Evolutionary conservation across 2,329 filamentous ascomycete species (phyloP).

Genomic region (Elsinoe fawcettii): DNA sequence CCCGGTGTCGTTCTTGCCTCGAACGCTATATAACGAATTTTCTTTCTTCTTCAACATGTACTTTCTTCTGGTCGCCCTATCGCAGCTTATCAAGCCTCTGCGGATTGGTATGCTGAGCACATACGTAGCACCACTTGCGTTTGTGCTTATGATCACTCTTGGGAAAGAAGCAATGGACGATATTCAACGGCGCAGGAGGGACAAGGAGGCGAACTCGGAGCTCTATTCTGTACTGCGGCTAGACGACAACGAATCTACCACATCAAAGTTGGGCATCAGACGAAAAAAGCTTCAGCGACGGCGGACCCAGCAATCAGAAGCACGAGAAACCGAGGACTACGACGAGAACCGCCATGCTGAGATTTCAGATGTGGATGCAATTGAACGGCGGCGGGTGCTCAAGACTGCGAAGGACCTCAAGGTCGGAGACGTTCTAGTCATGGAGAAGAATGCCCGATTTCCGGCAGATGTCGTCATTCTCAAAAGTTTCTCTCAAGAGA

Average conservation of each 20-base stretch:
- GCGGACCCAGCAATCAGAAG: not conserved
- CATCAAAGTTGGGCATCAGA: slow-evolving; percentile 15
- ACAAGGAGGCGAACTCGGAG: slow-evolving; percentile 91
- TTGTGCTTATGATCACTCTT: slow-evolving; percentile 85
- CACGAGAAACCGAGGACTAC: slow-evolving; percentile 27
- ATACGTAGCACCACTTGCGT: slow-evolving; percentile 84
- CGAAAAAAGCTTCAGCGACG: slow-evolving; percentile 21
- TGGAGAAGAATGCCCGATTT: slow-evolving; percentile 84
- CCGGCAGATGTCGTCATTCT: slow-evolving; percentile 91
- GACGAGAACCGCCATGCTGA: slow-evolving; percentile 57
- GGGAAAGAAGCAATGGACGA: slow-evolving; percentile 96
- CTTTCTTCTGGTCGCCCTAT: slow-evolving; percentile 88
- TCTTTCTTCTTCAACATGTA: slow-evolving; percentile 99
- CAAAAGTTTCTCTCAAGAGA: slow-evolving; percentile 64
- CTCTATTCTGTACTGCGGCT: slow-evolving; percentile 73
- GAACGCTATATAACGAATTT: slow-evolving; percentile 96
- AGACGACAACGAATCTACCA: slow-evolving; percentile 38
- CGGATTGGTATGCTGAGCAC: slow-evolving; percentile 92
- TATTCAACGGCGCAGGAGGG: slow-evolving; percentile 73
- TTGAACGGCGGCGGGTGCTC: slow-evolving; percentile 52
- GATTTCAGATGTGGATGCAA: slow-evolving; percentile 24
- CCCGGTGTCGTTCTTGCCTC: slow-evolving; percentile 82
- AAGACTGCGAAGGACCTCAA: slow-evolving; percentile 83
- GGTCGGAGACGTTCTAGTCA: slow-evolving; percentile 90
- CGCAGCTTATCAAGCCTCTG: slow-evolving; percentile 80